Evolutionary conservation across 2,329 filamentous ascomycete species (phyloP), one percentile per base, ranked within the genome.

Genomic region (Fusarium lyarnte): DNA sequence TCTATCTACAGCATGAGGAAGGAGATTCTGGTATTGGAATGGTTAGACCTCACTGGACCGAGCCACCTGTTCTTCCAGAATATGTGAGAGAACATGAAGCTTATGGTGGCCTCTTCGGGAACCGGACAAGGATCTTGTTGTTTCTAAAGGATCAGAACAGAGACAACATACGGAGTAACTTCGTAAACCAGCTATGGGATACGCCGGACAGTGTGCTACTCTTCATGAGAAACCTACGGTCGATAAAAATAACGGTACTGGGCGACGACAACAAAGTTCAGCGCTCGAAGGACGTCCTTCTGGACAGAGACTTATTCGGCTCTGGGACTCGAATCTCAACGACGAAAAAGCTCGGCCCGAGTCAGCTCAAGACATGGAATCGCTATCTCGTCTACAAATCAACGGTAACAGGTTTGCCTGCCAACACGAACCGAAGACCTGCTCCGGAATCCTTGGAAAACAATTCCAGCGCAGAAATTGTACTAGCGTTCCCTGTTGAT

Each of bases 361-460:
- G 3, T 2, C 3, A 31, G 3, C 1, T 27, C 5, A 46, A 36
- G 19, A 47, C 16, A 8, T 36, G 39, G 39, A 16, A 58, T 19
- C 54, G 54, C 1, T 58, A 58, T 47, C 41, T 47, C 7, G 19
- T 58, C 19, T 58, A 47, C 19, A 58, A 11, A 47, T 47, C 41
- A 27, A 47, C 41, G 2, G 19, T 9, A 12, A 36, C n/a, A 8
- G 19, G 5, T 3, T 47, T 58, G 5, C n/a, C 39, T 1, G 19
- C 5, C 23, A n/a, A 58, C 14, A 10, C 54, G 4, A n/a, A 29
- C 6, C 54, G 54, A 29, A 6, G 2, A 8, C 1, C 19, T 1
- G 14, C n/a, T 19, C 6, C 41, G 11, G n/a, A 58, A 4, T 10
- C 54, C 1, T 19, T 29, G 0, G 13, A 10, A 4, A 12, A 27